A percentile compares a stretch with the other conserved stretches of the same genome.
These are phyloP conservation scores for Fraxinus anomala DNA, from an alignment of 257 asterid genomes.

Conservation along the genomic window DNA sequence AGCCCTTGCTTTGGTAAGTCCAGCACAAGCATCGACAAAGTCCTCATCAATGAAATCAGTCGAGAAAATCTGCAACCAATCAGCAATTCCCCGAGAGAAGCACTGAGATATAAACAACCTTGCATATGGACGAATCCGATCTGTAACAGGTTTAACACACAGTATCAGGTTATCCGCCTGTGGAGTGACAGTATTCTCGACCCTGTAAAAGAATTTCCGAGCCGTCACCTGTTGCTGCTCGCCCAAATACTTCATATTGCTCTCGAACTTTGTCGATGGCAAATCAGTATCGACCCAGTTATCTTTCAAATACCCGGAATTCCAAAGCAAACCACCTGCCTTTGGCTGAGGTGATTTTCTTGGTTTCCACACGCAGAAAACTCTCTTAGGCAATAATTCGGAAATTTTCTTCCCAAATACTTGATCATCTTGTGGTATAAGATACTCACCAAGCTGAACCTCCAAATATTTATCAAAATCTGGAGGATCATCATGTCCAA, in stretches of 20 bases:
- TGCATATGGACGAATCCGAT: conserved; percentile 68
- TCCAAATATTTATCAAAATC: conserved; percentile 64
- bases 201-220: conserved; percentile 77
- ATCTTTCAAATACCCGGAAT: conserved; percentile 62
- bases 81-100: conserved; percentile 42
- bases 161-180: conserved; percentile 81
- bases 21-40: conserved; percentile 90
- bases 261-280: conserved; percentile 83
- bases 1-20: conserved; percentile 64
- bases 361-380: conserved; percentile 93
- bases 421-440: conserved; percentile 67
- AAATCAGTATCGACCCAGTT: conserved; percentile 86
- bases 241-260: conserved; percentile 65
- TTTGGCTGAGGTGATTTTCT: conserved; percentile 61
- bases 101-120: conserved; percentile 68
- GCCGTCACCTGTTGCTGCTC: conserved; percentile 53
- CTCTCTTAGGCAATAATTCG: conserved; percentile 67
- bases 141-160: conserved; percentile 78
- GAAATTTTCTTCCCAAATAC: conserved; percentile 64
- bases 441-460: conserved; percentile 61
- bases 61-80: conserved; percentile 70
- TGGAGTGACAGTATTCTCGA: conserved; percentile 94
- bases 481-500: conserved; percentile 86
- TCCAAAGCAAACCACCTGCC: conserved; percentile 63
- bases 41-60: conserved; percentile 81